Conservation (phyloP, 352 stramenopile species). For the Globisporangium perplexum region DNA sequence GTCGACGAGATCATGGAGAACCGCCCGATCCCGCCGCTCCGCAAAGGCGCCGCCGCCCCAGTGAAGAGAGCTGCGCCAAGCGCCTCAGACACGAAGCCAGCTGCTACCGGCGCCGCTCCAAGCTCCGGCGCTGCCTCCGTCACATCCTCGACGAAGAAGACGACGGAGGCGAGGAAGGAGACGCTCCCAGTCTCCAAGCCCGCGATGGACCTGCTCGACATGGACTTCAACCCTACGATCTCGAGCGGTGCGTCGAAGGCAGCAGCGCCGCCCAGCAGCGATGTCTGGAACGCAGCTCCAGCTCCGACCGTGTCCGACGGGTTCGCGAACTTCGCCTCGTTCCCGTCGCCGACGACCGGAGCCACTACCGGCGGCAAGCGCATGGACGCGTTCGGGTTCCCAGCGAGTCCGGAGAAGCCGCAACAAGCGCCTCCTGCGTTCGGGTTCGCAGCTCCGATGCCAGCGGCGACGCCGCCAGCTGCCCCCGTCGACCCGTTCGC, state of each 20-base stretch:
- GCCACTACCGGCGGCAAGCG: constrained; percentile 15
- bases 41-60: constrained; percentile 8
- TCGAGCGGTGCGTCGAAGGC: constrained; percentile 20
- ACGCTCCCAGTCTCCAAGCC: constrained; percentile 22
- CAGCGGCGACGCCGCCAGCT: constrained; percentile 7
- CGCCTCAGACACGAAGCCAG: background rate
- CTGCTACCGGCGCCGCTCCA: background rate
- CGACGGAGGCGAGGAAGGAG: constrained; percentile 54
- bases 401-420: constrained; percentile 41
- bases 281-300: constrained; percentile 11
- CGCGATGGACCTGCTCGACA: constrained; percentile 46
- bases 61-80: background rate
- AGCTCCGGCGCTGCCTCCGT: background rate
- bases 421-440: constrained; percentile 18
- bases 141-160: constrained; percentile 34
- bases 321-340: constrained; percentile 67
- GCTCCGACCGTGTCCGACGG: constrained; percentile 16
- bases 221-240: constrained; percentile 63
- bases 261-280: constrained; percentile 9
- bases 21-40: constrained; percentile 31
- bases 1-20: constrained; percentile 58
- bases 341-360: constrained; percentile 26
- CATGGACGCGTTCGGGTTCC: constrained; percentile 51
- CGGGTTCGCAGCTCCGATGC: constrained; percentile 26
- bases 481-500: constrained; percentile 45